Conservation (phyloP, 1,284 basidiomycete genomes). For the Trichosporon sp. region DNA sequence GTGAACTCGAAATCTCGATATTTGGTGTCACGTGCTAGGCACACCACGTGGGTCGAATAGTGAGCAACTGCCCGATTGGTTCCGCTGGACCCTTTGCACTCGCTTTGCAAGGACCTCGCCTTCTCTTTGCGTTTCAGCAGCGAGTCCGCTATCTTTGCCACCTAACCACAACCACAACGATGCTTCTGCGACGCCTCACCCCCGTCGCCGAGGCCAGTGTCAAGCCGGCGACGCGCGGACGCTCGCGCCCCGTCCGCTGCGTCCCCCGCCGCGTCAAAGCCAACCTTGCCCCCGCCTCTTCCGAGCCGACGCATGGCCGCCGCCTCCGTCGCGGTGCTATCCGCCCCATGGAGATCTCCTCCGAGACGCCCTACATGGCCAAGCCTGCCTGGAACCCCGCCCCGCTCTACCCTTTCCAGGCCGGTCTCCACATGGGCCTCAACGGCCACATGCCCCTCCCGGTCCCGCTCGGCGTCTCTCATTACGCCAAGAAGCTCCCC, state of each 20-base stretch:
- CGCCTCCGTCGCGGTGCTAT: constrained; percentile 29
- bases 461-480: constrained; percentile 38
- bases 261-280: constrained; percentile 21
- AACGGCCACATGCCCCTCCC: constrained; percentile 45
- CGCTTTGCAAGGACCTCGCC: not conserved
- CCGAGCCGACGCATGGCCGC: constrained; percentile 27
- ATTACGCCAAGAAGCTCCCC: constrained; percentile 19
- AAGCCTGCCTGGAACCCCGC: constrained; percentile 16
- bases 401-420: constrained; percentile 31
- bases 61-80: not conserved
- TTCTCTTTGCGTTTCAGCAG: constrained; percentile 15
- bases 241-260: constrained; percentile 29
- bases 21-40: constrained; percentile 7
- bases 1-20: constrained; percentile 13
- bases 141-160: constrained; percentile 21
- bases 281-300: constrained; percentile 9
- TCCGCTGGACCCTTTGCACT: constrained; percentile 19
- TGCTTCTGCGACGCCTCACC: constrained; percentile 46
- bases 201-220: constrained; percentile 18
- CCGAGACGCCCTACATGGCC: constrained; percentile 22
- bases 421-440: constrained; percentile 41
- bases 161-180: constrained; percentile 27
- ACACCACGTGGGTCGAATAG: constrained; percentile 10
- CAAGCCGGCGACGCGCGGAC: constrained; percentile 29
- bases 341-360: constrained; percentile 28